Evolutionary conservation across 345 rosid species (phyloP).

Genomic region (Clausena lansium): DNA sequence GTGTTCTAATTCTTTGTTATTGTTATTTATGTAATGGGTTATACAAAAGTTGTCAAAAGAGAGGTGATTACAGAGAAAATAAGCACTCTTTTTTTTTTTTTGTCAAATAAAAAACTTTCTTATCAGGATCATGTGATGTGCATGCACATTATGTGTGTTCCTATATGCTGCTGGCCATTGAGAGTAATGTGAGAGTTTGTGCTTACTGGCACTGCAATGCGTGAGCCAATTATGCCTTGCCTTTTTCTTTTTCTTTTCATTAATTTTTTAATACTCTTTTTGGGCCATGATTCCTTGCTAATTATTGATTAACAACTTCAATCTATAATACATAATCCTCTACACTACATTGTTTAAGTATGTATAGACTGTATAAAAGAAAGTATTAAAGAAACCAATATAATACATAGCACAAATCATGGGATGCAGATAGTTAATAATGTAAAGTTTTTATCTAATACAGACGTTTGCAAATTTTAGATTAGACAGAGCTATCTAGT

Average conservation of each 20-base stretch:
- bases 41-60: neutral
- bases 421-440: constrained; percentile 25
- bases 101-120: neutral
- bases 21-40: constrained; percentile 7
- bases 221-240: neutral
- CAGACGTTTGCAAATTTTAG: too few species aligned
- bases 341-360: neutral
- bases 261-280: neutral
- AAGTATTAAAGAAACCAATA: neutral
- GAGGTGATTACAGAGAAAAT: constrained; percentile 9
- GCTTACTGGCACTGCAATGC: too few species aligned
- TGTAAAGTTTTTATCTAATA: neutral
- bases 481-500: too few species aligned
- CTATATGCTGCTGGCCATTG: constrained; percentile 10
- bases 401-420: neutral
- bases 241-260: neutral
- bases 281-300: neutral
- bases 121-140: constrained; percentile 28
- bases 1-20: neutral
- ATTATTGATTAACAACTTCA: neutral
- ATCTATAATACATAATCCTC: neutral
- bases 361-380: neutral
- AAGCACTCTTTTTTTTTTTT: constrained; percentile 11
- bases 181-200: too few species aligned
- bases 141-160: constrained; percentile 22